A percentile compares a stretch with the other conserved stretches of the same genome.
phyloP scores from a whole-genome alignment of 169 alveolate species.

The Plasmodium vinckei region DNA sequence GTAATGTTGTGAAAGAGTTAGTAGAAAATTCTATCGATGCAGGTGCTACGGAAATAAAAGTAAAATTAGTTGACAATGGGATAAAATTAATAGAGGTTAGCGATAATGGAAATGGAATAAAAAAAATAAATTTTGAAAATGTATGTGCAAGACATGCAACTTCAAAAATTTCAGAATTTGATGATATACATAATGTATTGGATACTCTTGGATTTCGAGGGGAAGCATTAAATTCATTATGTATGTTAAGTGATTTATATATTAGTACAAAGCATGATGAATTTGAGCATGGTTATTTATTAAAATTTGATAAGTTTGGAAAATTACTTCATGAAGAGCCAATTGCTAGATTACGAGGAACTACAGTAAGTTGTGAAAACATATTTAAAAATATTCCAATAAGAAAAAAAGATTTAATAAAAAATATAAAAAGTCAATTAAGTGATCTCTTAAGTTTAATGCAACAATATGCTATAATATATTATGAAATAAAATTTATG shows the following conservation, averaged over 20 bases:
- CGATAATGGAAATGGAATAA: slow-evolving; percentile 95
- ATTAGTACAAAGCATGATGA: slow-evolving; percentile 82
- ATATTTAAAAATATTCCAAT: slow-evolving; percentile 76
- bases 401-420: slow-evolving; percentile 72
- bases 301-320: slow-evolving; percentile 80
- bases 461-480: slow-evolving; percentile 78
- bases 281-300: slow-evolving; percentile 79
- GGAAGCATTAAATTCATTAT: slow-evolving; percentile 87
- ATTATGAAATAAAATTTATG: slow-evolving; percentile 46
- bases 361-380: slow-evolving; percentile 74
- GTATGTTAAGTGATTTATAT: slow-evolving; percentile 79
- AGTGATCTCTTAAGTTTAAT: slow-evolving; percentile 65
- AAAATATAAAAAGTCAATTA: slow-evolving; percentile 75
- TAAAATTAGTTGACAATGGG: slow-evolving; percentile 91
- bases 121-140: slow-evolving; percentile 86
- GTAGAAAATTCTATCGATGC: slow-evolving; percentile 97
- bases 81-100: slow-evolving; percentile 90
- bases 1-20: slow-evolving; percentile 92
- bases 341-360: slow-evolving; percentile 78
- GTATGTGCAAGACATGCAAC: slow-evolving; percentile 92
- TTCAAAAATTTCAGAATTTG: slow-evolving; percentile 93
- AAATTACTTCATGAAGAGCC: slow-evolving; percentile 74
- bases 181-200: slow-evolving; percentile 90
- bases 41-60: slow-evolving; percentile 89
- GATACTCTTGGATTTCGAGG: slow-evolving; percentile 96